Conservation (phyloP, 1,284 basidiomycete species). For the Tilletia setariae region DNA sequence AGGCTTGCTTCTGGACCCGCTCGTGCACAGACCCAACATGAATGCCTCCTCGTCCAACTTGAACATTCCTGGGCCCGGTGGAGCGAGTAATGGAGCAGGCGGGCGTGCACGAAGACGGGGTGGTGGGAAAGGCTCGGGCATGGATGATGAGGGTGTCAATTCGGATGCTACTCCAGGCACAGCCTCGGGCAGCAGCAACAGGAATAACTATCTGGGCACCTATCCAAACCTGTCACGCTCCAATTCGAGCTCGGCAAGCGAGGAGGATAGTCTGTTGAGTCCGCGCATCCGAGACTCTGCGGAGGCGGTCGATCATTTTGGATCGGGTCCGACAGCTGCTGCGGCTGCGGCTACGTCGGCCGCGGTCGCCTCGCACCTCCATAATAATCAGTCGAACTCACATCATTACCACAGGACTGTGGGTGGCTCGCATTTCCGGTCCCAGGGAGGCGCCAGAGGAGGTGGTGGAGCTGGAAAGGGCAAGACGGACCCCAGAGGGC, state of each 20-base stretch:
- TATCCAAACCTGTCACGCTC: neutral
- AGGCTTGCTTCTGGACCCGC: neutral
- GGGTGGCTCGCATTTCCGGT: neutral
- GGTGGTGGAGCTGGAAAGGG: constrained; percentile 8
- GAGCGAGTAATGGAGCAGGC: neutral
- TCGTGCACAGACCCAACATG: neutral
- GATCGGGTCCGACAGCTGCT: neutral
- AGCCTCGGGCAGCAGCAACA: too few species aligned
- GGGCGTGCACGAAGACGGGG: too few species aligned
- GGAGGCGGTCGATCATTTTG: constrained; percentile 1
- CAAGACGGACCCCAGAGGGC: constrained; percentile 1
- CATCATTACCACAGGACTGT: neutral
- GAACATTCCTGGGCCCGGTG: neutral
- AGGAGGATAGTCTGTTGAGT: constrained; percentile 15
- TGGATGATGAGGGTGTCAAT: too few species aligned
- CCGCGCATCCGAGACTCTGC: constrained; percentile 11
- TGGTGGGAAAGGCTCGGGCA: too few species aligned
- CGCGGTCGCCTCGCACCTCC: neutral
- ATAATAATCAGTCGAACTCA: neutral
- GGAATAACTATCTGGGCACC: constrained; percentile 4
- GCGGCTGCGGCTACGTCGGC: neutral
- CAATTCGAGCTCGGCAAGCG: constrained; percentile 6
- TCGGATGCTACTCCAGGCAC: too few species aligned
- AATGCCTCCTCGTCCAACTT: neutral
- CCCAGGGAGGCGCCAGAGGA: neutral